Evolutionary conservation across 225 moss, liverwort and hornwort genomes (phyloP).

Genomic region (Asterella californica): DNA sequence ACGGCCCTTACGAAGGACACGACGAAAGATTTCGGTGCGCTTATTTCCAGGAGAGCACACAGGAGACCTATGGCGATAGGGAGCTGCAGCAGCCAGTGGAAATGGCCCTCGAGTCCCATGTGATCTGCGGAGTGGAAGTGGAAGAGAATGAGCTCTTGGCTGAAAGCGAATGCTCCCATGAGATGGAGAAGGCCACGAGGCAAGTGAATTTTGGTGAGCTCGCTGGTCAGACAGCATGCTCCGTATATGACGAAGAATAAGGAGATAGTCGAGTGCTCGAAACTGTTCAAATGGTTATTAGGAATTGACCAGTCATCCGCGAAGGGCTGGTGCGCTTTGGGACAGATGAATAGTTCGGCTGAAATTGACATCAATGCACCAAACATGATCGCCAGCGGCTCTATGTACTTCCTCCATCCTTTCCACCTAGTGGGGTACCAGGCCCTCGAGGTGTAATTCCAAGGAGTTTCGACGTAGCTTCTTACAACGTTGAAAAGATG

Average conservation of each 20-base stretch:
- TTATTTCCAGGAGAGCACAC: constrained; percentile 39
- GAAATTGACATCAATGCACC: constrained; percentile 63
- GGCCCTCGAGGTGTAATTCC: constrained; percentile 54
- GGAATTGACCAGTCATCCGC: constrained; percentile 76
- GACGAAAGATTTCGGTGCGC: constrained; percentile 25
- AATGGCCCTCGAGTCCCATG: constrained; percentile 89
- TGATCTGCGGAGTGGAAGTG: constrained; percentile 88
- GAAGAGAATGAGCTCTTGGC: constrained; percentile 83
- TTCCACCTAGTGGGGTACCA: constrained; percentile 52
- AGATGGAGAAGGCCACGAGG: constrained; percentile 52
- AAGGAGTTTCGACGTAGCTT: constrained; percentile 45
- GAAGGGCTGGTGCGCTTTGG: constrained; percentile 64
- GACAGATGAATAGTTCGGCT: constrained; percentile 84
- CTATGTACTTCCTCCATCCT: constrained; percentile 39
- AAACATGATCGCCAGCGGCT: constrained; percentile 55
- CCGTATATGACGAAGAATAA: constrained; percentile 69
- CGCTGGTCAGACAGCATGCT: constrained; percentile 37
- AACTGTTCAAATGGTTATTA: constrained; percentile 67
- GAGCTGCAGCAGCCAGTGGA: constrained; percentile 87
- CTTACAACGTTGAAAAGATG: constrained; percentile 60
- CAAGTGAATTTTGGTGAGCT: constrained; percentile 33
- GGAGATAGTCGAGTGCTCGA: constrained; percentile 90
- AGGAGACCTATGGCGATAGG: constrained; percentile 50
- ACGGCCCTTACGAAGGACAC: constrained; percentile 39
- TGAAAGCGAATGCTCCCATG: constrained; percentile 55